Base-by-base conservation (phyloP, 1,139 yeast species). In the Oligophagozyma castellii region DNA sequence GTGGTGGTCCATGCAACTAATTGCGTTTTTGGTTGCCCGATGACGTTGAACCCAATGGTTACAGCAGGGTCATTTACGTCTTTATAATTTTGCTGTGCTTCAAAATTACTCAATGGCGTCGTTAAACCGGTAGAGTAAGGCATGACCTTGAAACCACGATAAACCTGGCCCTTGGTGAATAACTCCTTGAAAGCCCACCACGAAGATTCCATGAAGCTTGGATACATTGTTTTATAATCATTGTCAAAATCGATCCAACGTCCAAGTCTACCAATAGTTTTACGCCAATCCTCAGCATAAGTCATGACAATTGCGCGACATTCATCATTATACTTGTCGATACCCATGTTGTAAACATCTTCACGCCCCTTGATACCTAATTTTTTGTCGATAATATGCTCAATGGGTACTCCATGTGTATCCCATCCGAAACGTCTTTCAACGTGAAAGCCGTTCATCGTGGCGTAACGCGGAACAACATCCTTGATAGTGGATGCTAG, bases 381-480 rank as follows among this genome's bases (percentile, higher is more conserved):
- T 53, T 81, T 80, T 76, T 89, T 89, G 79, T 89, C 99, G 46
- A 89, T 89, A 58, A 86, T 95, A 57, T 89, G 94, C 62, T 89
- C 99, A 34, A 89, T 86, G 29, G 99, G 99, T 43, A 89, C 73
- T 33, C 99, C 99, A 56, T 89, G 99, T 32, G 98, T 89, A 59
- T 89, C 99, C 99, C 99, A 89, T 37, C 99, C 99, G 42, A 92
- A 89, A 51, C 96, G 72, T 62, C 99, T 80, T 59, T 81, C 95
- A 27, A 89, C 98, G 46, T 79, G 81, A 58, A 72, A 78, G 12
- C 98, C 98, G 44, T 80, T 86, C 96, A 89, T 89, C 41, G 93
- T 80, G 33, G 98, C 96, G 53, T 84, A 89, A 55, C 99, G 73
- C 33, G 98, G 98, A 35, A 89, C 86, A 42, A 89, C 81, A 62